These are phyloP conservation scores for Mycosphaerella sp. DNA, from an alignment of 2,329 filamentous ascomycete genomes.

Conservation along the genomic window DNA sequence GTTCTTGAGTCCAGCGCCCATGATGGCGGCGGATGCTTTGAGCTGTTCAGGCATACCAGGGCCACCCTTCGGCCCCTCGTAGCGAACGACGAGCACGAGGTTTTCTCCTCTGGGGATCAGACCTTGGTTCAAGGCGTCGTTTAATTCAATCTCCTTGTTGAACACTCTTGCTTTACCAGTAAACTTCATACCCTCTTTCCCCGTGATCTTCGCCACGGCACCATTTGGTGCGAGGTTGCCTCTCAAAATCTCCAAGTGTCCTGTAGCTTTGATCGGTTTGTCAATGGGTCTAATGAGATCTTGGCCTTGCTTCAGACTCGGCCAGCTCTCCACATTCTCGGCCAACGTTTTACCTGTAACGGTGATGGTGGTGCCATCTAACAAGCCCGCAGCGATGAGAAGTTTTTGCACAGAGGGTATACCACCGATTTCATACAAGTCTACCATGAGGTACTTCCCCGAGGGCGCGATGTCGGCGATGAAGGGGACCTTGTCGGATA, in stretches of 20 bases:
- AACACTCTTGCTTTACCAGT: conserved; percentile 76
- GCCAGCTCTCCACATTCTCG: conserved; percentile 72
- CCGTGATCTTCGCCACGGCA: conserved; percentile 92
- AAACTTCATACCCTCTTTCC: conserved; percentile 83
- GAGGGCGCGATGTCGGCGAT: conserved; percentile 79
- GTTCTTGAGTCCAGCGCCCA: conserved; percentile 83
- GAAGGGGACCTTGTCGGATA: conserved; percentile 76
- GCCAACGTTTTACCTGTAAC: conserved; percentile 78
- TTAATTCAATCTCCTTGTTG: conserved; percentile 74
- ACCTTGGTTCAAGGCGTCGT: conserved; percentile 65
- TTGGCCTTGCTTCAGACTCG: conserved; percentile 68
- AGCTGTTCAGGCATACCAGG: conserved; percentile 97
- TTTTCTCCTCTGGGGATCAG: conserved; percentile 69
- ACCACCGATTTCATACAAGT: conserved; percentile 78
- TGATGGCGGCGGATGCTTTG: conserved; percentile 79
- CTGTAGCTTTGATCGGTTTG: conserved; percentile 78
- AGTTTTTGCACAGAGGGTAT: conserved; percentile 81
- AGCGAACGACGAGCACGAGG: conserved; percentile 81
- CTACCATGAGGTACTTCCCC: conserved; percentile 80
- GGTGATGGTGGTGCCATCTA: conserved; percentile 72
- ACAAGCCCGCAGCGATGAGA: conserved; percentile 65
- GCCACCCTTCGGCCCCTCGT: conserved; percentile 88
- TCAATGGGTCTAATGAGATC: conserved; percentile 72
- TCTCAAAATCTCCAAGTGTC: conserved; percentile 80
- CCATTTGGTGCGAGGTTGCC: conserved; percentile 86